Percentiles rank a stretch among this genome's conserved stretches.
These are phyloP conservation scores for Zygnema circumcarinatum DNA, from an alignment of 139 green algal species.

Conservation along the genomic window DNA sequence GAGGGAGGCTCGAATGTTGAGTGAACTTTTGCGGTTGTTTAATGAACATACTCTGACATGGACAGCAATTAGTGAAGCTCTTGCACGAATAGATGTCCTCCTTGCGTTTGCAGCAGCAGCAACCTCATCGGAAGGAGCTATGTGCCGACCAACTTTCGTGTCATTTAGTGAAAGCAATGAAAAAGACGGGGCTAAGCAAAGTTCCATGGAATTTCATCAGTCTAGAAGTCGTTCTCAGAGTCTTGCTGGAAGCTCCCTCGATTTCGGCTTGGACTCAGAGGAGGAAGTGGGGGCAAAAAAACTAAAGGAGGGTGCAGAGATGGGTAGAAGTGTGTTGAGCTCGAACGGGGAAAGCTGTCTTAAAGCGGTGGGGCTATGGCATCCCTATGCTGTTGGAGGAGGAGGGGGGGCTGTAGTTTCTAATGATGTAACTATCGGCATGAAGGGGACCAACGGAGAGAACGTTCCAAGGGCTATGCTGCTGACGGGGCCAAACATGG, in stretches of 20 bases:
- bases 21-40: slow-evolving; percentile 17
- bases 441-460: neutral
- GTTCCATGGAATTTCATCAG: neutral
- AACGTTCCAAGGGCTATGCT: slow-evolving; percentile 52
- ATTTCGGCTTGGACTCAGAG: neutral
- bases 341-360: slow-evolving; percentile 29
- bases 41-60: slow-evolving; percentile 36
- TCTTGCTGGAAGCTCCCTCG: neutral
- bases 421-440: slow-evolving; percentile 51
- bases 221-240: too few species aligned
- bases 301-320: neutral
- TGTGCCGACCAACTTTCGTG: slow-evolving; percentile 48
- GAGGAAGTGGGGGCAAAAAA: neutral
- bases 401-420: slow-evolving; percentile 44
- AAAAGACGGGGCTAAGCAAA: neutral
- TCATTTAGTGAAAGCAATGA: neutral
- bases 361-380: slow-evolving; percentile 17
- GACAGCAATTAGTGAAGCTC: slow-evolving; percentile 32
- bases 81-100: slow-evolving; percentile 46
- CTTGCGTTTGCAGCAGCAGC: slow-evolving; percentile 43
- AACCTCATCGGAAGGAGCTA: neutral
- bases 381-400: slow-evolving; percentile 56
- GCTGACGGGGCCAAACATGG: slow-evolving; percentile 93
- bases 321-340: neutral
- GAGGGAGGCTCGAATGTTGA: slow-evolving; percentile 7